Percentiles rank a stretch among this genome's conserved stretches.
phyloP scores from a whole-genome alignment of 352 stramenopile species.

The Phytopythium boreale region DNA sequence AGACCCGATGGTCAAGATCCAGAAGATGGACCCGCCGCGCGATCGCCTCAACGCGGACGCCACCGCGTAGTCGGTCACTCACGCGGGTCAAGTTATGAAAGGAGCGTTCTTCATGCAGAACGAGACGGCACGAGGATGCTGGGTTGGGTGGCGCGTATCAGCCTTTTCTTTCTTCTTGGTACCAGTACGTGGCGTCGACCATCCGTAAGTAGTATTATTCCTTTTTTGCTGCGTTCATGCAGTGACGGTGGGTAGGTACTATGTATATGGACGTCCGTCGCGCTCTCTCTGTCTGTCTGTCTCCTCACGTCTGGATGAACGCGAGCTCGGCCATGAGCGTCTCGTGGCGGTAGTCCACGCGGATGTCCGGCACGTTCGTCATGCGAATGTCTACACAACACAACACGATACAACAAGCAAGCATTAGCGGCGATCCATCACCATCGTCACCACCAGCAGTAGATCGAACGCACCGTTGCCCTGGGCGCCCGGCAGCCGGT shows the following conservation, averaged over 20 bases:
- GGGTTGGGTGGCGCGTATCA: neutral
- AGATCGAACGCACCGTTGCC: slow-evolving; percentile 59
- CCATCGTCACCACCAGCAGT: neutral
- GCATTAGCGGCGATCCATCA: neutral
- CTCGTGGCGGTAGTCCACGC: slow-evolving; percentile 88
- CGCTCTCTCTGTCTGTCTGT: slow-evolving; percentile 8
- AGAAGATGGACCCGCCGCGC: slow-evolving; percentile 85
- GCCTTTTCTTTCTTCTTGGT: neutral
- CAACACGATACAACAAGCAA: slow-evolving; percentile 7
- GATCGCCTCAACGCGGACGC: slow-evolving; percentile 60
- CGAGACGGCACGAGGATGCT: neutral
- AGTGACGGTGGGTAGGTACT: neutral
- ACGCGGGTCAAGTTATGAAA: neutral
- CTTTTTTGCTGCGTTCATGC: neutral
- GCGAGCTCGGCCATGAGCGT: slow-evolving; percentile 67
- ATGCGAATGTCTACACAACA: slow-evolving; percentile 86
- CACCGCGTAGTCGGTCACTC: neutral
- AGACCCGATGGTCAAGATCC: slow-evolving; percentile 82
- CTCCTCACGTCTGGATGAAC: slow-evolving; percentile 63
- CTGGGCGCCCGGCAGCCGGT: slow-evolving; percentile 63
- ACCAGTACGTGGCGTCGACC: neutral
- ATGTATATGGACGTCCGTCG: neutral
- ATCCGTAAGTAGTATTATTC: slow-evolving; percentile 5
- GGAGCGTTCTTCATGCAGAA: neutral
- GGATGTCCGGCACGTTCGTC: slow-evolving; percentile 94